Conservation (phyloP, 1,284 basidiomycete species). For the Apiotrichum mycotoxinovorans region DNA sequence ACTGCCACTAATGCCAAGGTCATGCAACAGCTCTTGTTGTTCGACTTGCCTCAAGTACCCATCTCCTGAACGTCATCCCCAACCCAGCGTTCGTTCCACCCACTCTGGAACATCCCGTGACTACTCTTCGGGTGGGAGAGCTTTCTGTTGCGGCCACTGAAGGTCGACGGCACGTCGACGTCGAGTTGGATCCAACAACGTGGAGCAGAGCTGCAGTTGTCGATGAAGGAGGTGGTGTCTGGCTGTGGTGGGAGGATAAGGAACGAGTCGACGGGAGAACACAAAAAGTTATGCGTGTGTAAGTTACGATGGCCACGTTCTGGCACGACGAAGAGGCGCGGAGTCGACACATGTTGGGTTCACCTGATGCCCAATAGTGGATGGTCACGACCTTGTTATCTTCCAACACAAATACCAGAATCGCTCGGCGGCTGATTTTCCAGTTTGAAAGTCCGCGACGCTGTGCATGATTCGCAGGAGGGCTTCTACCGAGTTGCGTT, state of each 20-base stretch:
- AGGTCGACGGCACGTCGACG: slow-evolving; percentile 31
- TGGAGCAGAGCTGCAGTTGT: slow-evolving; percentile 33
- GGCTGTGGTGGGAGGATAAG: slow-evolving; percentile 38
- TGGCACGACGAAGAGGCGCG: too few relatives aligned
- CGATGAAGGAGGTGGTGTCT: slow-evolving; percentile 40
- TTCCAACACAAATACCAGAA: too few relatives aligned
- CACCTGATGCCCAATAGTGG: too few relatives aligned
- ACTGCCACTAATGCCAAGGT: slow-evolving; percentile 13
- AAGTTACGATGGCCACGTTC: slow-evolving; percentile 7
- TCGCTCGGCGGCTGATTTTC: not conserved
- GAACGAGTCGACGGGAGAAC: slow-evolving; percentile 9
- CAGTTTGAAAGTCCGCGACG: slow-evolving; percentile 25
- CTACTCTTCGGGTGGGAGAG: slow-evolving; percentile 14
- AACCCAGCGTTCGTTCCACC: slow-evolving; percentile 20
- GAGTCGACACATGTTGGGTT: too few relatives aligned
- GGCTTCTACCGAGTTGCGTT: slow-evolving; percentile 36
- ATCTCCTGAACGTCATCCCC: slow-evolving; percentile 26
- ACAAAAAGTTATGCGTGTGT: slow-evolving; percentile 13
- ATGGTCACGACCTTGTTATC: too few relatives aligned
- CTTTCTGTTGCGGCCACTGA: slow-evolving; percentile 13
- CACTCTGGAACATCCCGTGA: slow-evolving; percentile 9
- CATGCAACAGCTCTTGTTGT: slow-evolving; percentile 24
- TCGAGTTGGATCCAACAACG: slow-evolving; percentile 26
- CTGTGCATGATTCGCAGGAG: slow-evolving; percentile 16
- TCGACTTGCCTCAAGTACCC: slow-evolving; percentile 23